phyloP scores from a whole-genome alignment of 2,329 filamentous ascomycete genomes.

The Fusarium lyarnte region DNA sequence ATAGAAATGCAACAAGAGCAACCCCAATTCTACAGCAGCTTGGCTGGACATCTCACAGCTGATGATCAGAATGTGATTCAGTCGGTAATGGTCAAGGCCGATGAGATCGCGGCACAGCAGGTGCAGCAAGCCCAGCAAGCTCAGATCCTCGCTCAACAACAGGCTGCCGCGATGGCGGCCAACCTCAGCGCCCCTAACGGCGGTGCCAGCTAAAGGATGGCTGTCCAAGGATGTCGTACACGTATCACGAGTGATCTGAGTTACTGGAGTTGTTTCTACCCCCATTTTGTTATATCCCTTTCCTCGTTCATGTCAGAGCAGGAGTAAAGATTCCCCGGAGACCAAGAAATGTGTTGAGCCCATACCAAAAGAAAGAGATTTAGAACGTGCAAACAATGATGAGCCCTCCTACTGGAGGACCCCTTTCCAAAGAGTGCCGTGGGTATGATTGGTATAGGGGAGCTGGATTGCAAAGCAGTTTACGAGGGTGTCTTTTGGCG shows the following conservation, averaged over 20 bases:
- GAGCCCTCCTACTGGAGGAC: conserved; percentile 38
- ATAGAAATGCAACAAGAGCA: conserved; percentile 89
- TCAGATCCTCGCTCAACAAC: conserved; percentile 44
- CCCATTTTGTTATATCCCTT: conserved; percentile 44
- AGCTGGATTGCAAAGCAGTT: conserved; percentile 8
- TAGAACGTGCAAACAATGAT: conserved; percentile 46
- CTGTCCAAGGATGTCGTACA: background rate
- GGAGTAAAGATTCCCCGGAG: conserved; percentile 44
- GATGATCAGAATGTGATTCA: conserved; percentile 87
- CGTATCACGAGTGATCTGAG: conserved; percentile 27
- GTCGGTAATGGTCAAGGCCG: conserved; percentile 74
- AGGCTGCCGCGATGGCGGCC: conserved; percentile 35
- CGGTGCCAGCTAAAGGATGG: conserved; percentile 37
- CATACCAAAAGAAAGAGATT: conserved; percentile 43
- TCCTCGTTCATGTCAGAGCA: conserved; percentile 41
- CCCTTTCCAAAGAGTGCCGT: conserved; percentile 38
- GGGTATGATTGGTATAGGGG: conserved; percentile 37
- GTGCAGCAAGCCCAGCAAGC: conserved; percentile 43
- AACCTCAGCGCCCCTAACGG: conserved; percentile 38
- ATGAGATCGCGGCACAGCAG: conserved; percentile 53
- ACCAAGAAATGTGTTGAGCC: conserved; percentile 41
- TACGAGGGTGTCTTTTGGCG: background rate
- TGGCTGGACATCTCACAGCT: conserved; percentile 80
- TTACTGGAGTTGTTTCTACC: conserved; percentile 39
- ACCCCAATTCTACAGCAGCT: conserved; percentile 83